Conservation (phyloP, 768 basidiomycete species). For the Hydnomerulius pinastri region DNA sequence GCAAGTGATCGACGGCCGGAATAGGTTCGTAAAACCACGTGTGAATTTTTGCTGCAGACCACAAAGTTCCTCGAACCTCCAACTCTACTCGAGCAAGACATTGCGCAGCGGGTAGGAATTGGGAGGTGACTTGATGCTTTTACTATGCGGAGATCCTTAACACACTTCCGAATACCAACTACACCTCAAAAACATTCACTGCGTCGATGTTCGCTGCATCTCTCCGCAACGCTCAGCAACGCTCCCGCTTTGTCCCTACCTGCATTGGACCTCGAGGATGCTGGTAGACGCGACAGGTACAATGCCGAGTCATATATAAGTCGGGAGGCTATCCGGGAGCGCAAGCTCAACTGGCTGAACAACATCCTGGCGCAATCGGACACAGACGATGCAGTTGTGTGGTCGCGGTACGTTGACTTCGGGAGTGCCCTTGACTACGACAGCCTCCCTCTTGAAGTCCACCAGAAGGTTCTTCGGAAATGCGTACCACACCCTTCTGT, state of each 20-base stretch:
- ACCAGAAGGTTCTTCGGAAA: slow-evolving; percentile 68
- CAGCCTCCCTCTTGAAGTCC: slow-evolving; percentile 60
- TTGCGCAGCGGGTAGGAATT: background rate
- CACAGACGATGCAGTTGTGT: slow-evolving; percentile 52
- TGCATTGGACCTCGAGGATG: slow-evolving; percentile 2
- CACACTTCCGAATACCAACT: slow-evolving; percentile 15
- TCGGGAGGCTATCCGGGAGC: slow-evolving; percentile 17
- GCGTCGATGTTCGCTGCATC: slow-evolving; percentile 7
- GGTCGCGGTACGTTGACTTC: slow-evolving; percentile 64
- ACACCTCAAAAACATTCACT: slow-evolving; percentile 8
- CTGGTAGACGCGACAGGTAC: background rate
- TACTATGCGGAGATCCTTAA: slow-evolving; percentile 27
- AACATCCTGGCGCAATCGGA: slow-evolving; percentile 32
- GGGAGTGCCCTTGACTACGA: slow-evolving; percentile 49
- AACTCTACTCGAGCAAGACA: background rate
- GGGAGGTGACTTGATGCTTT: slow-evolving; percentile 12
- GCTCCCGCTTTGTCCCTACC: slow-evolving; percentile 2
- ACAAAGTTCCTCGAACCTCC: background rate
- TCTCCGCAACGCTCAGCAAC: slow-evolving; percentile 9
- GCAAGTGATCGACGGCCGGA: background rate
- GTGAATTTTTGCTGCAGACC: slow-evolving; percentile 10
- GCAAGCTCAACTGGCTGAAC: slow-evolving; percentile 30
- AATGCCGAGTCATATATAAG: slow-evolving; percentile 5
- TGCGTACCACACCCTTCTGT: slow-evolving; percentile 53
- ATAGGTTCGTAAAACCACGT: background rate